A percentile compares a stretch with the other conserved stretches of the same genome.
These are phyloP conservation scores for Monosporozyma aerobia DNA, from an alignment of 805 yeast species.

Conservation along the genomic window DNA sequence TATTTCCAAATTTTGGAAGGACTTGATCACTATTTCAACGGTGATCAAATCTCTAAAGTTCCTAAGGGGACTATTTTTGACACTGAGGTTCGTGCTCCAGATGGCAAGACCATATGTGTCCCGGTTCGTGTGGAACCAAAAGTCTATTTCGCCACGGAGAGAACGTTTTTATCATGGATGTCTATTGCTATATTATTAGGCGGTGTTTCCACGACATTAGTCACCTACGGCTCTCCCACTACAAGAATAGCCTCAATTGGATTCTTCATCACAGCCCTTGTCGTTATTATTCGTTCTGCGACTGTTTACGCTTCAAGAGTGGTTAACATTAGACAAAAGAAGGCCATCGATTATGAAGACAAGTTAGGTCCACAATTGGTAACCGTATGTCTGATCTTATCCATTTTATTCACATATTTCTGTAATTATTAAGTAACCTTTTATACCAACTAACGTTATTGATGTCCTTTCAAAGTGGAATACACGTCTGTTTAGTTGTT, in stretches of 20 bases:
- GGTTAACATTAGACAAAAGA: constrained; percentile 68
- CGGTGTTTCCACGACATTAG: constrained; percentile 77
- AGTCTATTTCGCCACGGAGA: constrained; percentile 96
- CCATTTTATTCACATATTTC: constrained; percentile 54
- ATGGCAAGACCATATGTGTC: constrained; percentile 81
- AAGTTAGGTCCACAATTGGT: constrained; percentile 77
- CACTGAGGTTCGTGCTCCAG: constrained; percentile 57
- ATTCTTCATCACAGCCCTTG: constrained; percentile 71
- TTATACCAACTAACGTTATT: not conserved
- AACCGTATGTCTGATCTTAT: constrained; percentile 62
- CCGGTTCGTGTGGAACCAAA: constrained; percentile 97
- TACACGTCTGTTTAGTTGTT: not conserved
- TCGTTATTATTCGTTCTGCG: constrained; percentile 64
- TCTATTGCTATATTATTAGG: constrained; percentile 83
- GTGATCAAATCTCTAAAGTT: constrained; percentile 43
- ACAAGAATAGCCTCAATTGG: constrained; percentile 78
- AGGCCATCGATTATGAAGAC: constrained; percentile 80
- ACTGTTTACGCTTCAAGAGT: constrained; percentile 75
- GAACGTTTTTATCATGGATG: constrained; percentile 90
- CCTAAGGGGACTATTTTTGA: constrained; percentile 59
- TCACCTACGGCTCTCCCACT: constrained; percentile 72
- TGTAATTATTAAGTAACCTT: constrained; percentile 22
- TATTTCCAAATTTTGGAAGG: constrained; percentile 17
- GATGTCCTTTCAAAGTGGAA: not conserved
- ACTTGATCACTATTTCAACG: constrained; percentile 41